Evolutionary conservation across 306 rosid genomes (phyloP), one percentile per base, ranked within the genome.

Genomic region (Lathyrus sativus): DNA sequence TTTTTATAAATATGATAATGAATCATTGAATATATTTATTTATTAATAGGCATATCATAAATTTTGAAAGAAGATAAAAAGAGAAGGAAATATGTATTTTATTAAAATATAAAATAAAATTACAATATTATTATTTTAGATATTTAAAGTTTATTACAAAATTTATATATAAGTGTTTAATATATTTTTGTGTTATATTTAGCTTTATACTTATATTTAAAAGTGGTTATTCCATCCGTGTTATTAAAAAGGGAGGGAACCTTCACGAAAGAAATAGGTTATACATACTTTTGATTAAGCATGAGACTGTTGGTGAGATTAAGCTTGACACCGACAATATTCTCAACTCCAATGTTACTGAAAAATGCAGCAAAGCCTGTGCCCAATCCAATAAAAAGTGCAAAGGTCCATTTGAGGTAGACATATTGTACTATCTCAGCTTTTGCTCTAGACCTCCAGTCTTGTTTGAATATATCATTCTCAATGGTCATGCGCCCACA

Each of bases 311-410:
- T 78, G 71, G 92, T 88, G 54, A 88, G 45, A 12, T 83, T 70
- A 56, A 91, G 86, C 78, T 88, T 91, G 81, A 66, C 74, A 53
- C 96, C 96, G 37, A 96, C 86, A 53, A 91, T 80, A 59, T 91
- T 91, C 88, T 91, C 97, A 14, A 87, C 96, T 19, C 85, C 88
- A 75, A 88, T 73, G 76, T 77, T 91, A 69, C 85, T 91, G 76
- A 85, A 85, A 74, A 83, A 76, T 67, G 88, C 97, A 71, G 88
- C 82, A 10, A 91, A 76, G 11, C 96, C 96, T 4, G 97, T 91
- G 11, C 63, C 29, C 22, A 88, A 82, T 50, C 97, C 97, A 13
- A 91, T 82, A 24, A 85, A 73, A 70, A 91, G 96, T 9, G 89
- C 90, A 5, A 91, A 75, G 3, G 82, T 69, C 97, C 97, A 91